A percentile compares a stretch with the other conserved stretches of the same genome.
These are phyloP conservation scores for Mycena chlorophos DNA, from an alignment of 768 basidiomycete genomes.

Conservation along the genomic window DNA sequence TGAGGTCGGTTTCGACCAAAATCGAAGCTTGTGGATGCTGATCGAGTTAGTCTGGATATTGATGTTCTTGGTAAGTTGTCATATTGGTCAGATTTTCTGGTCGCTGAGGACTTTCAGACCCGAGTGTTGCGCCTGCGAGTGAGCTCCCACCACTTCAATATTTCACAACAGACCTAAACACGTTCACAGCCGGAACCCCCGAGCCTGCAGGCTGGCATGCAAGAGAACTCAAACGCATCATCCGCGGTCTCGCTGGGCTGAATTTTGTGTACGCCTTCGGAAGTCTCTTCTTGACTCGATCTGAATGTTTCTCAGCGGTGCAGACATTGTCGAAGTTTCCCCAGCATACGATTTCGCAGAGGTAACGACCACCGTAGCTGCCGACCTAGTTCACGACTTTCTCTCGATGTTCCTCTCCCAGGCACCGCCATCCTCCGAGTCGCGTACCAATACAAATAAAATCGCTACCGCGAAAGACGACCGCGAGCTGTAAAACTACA, in stretches of 20 bases:
- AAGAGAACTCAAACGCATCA: conserved; percentile 76
- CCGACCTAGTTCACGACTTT: conserved; percentile 69
- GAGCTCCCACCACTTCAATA: conserved; percentile 27
- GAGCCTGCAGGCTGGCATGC: conserved; percentile 86
- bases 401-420: conserved; percentile 57
- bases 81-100: no score
- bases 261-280: conserved; percentile 68
- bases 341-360: conserved; percentile 74
- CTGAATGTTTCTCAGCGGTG: conserved; percentile 45
- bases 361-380: conserved; percentile 67
- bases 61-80: conserved; percentile 78
- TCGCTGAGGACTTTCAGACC: conserved; percentile 43
- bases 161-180: not conserved
- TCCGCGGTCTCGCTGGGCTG: conserved; percentile 75
- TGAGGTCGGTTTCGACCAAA: conserved; percentile 55
- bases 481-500: conserved; percentile 25
- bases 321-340: conserved; percentile 72
- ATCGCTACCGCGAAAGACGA: conserved; percentile 24
- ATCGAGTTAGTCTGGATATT: conserved; percentile 63
- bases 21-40: not conserved
- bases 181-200: conserved; percentile 75
- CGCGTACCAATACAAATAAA: conserved; percentile 18
- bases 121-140: conserved; percentile 79
- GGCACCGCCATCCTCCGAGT: conserved; percentile 33
- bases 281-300: not conserved